Percentiles rank a stretch among this genome's conserved stretches.
Conservation (phyloP, 163 green algal species). For the Volvox carteri region DNA sequence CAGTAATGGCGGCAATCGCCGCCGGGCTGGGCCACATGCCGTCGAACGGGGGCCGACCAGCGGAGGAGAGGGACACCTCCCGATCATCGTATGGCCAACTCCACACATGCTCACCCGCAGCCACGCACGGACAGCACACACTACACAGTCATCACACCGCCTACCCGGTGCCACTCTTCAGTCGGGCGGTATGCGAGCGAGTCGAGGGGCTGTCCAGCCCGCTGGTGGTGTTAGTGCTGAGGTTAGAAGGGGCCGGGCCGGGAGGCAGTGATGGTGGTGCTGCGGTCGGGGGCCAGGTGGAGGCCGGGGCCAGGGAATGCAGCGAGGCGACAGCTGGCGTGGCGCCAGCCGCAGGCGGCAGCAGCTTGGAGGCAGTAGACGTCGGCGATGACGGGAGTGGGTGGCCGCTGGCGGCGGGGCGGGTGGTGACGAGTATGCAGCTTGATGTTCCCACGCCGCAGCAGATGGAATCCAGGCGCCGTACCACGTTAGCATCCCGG, state of each 20-base stretch:
- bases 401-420: background rate
- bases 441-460: background rate
- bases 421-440: background rate
- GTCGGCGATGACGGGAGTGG: background rate
- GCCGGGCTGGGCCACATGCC: background rate
- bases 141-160: background rate
- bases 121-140: background rate
- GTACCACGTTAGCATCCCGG: background rate
- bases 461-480: background rate
- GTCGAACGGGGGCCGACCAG: background rate
- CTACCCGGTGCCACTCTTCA: conserved; percentile 22
- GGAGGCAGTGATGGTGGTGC: background rate
- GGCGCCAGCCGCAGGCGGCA: background rate
- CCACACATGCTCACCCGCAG: background rate
- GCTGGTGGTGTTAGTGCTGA: conserved; percentile 32
- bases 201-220: background rate
- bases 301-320: background rate
- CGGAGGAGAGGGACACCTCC: background rate
- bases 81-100: conserved; percentile 7
- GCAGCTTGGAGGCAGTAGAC: background rate
- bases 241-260: background rate
- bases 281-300: background rate
- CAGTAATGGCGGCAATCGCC: background rate
- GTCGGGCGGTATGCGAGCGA: background rate
- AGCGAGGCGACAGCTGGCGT: background rate